Evolutionary conservation across 2,329 filamentous ascomycete species (phyloP).

Genomic region (Xylariaceae sp.): DNA sequence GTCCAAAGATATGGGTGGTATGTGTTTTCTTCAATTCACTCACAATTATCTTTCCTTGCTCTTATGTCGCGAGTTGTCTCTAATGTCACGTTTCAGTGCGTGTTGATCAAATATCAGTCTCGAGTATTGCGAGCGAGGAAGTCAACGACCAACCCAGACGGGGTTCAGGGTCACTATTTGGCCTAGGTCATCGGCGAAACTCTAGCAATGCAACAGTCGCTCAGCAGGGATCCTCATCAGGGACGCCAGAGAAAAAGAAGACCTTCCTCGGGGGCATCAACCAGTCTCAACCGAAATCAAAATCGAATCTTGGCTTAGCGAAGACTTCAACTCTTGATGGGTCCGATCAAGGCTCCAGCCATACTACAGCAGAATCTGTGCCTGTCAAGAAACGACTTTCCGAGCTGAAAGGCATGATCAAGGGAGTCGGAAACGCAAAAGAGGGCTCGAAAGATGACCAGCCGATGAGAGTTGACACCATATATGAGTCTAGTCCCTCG

Average conservation of each 20-base stretch:
- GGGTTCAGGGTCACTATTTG: constrained; percentile 47
- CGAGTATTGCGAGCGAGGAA: constrained; percentile 49
- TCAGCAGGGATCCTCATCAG: constrained; percentile 30
- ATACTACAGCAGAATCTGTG: constrained; percentile 21
- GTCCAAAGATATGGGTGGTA: constrained; percentile 59
- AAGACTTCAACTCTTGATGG: constrained; percentile 27
- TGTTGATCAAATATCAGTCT: constrained; percentile 50
- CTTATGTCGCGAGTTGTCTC: neutral
- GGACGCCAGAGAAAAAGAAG: constrained; percentile 45
- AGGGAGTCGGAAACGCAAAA: constrained; percentile 38
- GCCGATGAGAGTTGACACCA: constrained; percentile 29
- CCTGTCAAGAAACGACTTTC: constrained; percentile 39
- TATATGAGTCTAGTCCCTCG: constrained; percentile 24
- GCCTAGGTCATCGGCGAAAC: constrained; percentile 40
- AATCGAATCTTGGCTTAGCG: constrained; percentile 28
- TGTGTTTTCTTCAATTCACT: constrained; percentile 45
- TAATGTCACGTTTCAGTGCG: constrained; percentile 30
- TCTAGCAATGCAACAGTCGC: constrained; percentile 26
- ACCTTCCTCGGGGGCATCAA: constrained; percentile 45
- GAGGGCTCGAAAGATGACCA: constrained; percentile 39
- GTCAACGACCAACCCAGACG: constrained; percentile 46
- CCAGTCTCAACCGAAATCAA: constrained; percentile 32
- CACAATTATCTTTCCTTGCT: constrained; percentile 18
- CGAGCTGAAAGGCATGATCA: constrained; percentile 42
- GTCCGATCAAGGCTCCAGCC: constrained; percentile 25